Evolutionary conservation across 495 filamentous ascomycete species (phyloP).

Genomic region (Podospora pseudopauciseta): DNA sequence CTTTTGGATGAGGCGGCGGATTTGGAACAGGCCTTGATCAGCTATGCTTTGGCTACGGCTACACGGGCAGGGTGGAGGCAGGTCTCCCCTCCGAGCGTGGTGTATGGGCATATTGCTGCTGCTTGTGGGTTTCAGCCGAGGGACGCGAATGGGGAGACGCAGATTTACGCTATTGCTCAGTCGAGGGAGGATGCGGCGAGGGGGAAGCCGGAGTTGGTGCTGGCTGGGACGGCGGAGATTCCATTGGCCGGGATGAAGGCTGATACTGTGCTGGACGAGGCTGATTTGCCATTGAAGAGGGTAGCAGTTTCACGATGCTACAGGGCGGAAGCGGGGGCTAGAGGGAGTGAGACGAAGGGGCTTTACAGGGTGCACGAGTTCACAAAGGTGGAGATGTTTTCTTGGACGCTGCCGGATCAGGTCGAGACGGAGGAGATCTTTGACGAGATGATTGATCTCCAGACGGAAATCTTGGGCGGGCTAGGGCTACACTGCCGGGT

Average conservation of each 20-base stretch:
- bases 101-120: slow-evolving; percentile 84
- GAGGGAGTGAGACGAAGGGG: slow-evolving; percentile 87
- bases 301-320: slow-evolving; percentile 87
- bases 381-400: slow-evolving; percentile 96
- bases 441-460: slow-evolving; percentile 76
- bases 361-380: slow-evolving; percentile 99
- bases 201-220: slow-evolving; percentile 61
- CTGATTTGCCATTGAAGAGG: slow-evolving; percentile 61
- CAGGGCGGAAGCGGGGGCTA: slow-evolving; percentile 86
- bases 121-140: slow-evolving; percentile 93
- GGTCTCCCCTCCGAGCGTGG: slow-evolving; percentile 80
- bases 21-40: slow-evolving; percentile 88
- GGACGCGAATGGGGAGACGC: slow-evolving; percentile 85
- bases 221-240: slow-evolving; percentile 91
- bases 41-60: slow-evolving; percentile 72
- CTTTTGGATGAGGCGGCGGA: slow-evolving; percentile 82
- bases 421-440: slow-evolving; percentile 57
- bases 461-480: slow-evolving; percentile 71
- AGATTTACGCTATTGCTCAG: slow-evolving; percentile 77
- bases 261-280: slow-evolving; percentile 56
- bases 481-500: slow-evolving; percentile 83
- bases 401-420: slow-evolving; percentile 62
- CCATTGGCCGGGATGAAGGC: slow-evolving; percentile 89
- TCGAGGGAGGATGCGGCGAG: slow-evolving; percentile 51
- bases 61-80: slow-evolving; percentile 66